Percentiles rank a stretch among this genome's conserved stretches.
Conservation (phyloP, 1,284 basidiomycete genomes). For the Earliella scabrosa region DNA sequence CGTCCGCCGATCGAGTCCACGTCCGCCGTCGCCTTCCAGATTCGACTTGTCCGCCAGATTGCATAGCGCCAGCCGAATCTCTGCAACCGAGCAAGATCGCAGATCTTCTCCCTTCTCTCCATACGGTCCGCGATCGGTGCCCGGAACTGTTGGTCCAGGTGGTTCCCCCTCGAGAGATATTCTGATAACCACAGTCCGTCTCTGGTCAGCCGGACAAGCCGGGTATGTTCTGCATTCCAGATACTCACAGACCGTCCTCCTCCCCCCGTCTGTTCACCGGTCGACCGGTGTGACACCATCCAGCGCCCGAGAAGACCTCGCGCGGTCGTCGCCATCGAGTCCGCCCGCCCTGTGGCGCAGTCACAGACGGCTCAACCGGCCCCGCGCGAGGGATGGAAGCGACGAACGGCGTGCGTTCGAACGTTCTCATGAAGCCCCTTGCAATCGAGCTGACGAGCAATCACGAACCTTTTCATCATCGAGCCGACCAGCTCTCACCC, state of each 20-base stretch:
- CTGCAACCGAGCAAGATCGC: conserved; percentile 20
- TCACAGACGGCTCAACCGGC: too few relatives aligned
- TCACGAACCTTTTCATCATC: conserved; percentile 2
- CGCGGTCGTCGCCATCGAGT: not conserved
- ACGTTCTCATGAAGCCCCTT: not conserved
- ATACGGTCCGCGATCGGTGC: conserved; percentile 21
- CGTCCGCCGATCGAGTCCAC: conserved; percentile 17
- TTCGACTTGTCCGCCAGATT: conserved; percentile 2
- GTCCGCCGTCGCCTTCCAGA: not conserved
- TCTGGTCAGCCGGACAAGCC: too few relatives aligned
- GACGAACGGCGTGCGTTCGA: not conserved
- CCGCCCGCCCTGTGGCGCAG: not conserved
- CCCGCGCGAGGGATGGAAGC: conserved; percentile 10
- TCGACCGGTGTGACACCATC: too few relatives aligned
- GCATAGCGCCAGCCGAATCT: conserved; percentile 4
- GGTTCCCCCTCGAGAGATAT: conserved; percentile 5
- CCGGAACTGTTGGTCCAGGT: conserved; percentile 24
- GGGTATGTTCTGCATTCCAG: too few relatives aligned
- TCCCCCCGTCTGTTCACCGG: too few relatives aligned
- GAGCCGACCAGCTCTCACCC: conserved; percentile 8
- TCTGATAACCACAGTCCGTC: conserved; percentile 12
- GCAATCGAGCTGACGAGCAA: conserved; percentile 9
- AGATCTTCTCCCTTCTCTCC: conserved; percentile 12
- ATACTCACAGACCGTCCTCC: too few relatives aligned
- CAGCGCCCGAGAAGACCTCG: not conserved